A percentile compares a stretch with the other conserved stretches of the same genome.
Conservation (phyloP, 768 basidiomycete genomes). For the Suillus plorans region DNA sequence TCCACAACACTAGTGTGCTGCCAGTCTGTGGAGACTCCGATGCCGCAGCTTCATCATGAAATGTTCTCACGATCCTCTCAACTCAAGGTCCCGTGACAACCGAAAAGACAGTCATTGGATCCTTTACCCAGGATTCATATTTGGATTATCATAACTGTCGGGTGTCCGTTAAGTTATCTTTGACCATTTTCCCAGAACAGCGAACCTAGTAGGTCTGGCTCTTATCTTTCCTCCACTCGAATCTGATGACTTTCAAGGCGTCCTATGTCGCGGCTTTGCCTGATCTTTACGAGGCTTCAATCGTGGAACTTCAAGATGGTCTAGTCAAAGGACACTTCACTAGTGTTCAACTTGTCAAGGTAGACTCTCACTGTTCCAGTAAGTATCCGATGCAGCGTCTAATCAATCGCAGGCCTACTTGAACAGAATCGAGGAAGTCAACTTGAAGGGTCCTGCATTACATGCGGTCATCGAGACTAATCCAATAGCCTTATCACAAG, state of each 20-base stretch:
- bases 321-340: background rate
- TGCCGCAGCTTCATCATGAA: too few species aligned
- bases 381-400: background rate
- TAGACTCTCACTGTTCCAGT: constrained; percentile 7
- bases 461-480: constrained; percentile 62
- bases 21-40: too few species aligned
- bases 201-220: background rate
- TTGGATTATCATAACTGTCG: too few species aligned
- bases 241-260: background rate
- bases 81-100: too few species aligned
- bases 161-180: background rate
- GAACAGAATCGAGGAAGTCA: constrained; percentile 69
- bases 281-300: background rate
- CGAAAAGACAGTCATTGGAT: too few species aligned
- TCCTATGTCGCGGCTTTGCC: background rate
- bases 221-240: background rate
- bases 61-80: too few species aligned
- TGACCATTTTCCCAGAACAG: background rate
- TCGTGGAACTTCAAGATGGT: background rate
- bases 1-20: too few species aligned
- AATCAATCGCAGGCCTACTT: constrained; percentile 52
- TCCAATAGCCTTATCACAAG: constrained; percentile 49
- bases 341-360: background rate
- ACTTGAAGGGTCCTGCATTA: constrained; percentile 53
- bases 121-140: too few species aligned